These are phyloP conservation scores for Paraconiothyrium sp. DNA, from an alignment of 2,329 filamentous ascomycete genomes.

Conservation along the genomic window DNA sequence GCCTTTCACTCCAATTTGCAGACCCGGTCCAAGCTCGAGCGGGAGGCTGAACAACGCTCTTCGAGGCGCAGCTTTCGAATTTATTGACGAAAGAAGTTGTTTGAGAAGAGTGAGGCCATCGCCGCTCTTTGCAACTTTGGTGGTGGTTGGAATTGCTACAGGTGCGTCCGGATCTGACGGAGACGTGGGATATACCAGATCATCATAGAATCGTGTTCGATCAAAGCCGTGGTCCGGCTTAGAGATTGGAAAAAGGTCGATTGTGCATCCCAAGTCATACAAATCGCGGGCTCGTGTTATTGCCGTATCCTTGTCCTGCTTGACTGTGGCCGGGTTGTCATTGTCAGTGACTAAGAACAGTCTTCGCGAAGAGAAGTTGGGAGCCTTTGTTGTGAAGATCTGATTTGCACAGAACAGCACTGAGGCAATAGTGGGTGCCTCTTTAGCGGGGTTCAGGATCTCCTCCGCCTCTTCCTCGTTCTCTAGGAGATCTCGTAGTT, in stretches of 20 bases:
- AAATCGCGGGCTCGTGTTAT: conserved; percentile 91
- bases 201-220: conserved; percentile 88
- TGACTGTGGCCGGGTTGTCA: conserved; percentile 79
- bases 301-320: conserved; percentile 76
- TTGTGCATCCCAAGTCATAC: conserved; percentile 89
- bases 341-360: conserved; percentile 97
- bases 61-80: conserved; percentile 87
- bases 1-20: conserved; percentile 91
- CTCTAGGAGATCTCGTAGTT: conserved; percentile 77
- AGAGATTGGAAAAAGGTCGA: conserved; percentile 93
- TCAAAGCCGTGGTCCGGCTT: conserved; percentile 77
- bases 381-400: conserved; percentile 92
- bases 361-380: conserved; percentile 90
- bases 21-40: conserved; percentile 83
- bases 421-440: conserved; percentile 82
- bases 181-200: conserved; percentile 86
- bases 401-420: conserved; percentile 95
- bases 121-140: conserved; percentile 72
- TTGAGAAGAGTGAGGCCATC: conserved; percentile 82
- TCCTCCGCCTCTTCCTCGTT: conserved; percentile 76
- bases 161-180: conserved; percentile 72
- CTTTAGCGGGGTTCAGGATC: conserved; percentile 74
- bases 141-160: conserved; percentile 60
- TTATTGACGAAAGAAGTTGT: conserved; percentile 85
- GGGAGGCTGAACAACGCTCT: conserved; percentile 87